Evolutionary conservation across 805 yeast genomes (phyloP), one percentile per base, ranked within the genome.

Genomic region (Blastobotrys robertii): DNA sequence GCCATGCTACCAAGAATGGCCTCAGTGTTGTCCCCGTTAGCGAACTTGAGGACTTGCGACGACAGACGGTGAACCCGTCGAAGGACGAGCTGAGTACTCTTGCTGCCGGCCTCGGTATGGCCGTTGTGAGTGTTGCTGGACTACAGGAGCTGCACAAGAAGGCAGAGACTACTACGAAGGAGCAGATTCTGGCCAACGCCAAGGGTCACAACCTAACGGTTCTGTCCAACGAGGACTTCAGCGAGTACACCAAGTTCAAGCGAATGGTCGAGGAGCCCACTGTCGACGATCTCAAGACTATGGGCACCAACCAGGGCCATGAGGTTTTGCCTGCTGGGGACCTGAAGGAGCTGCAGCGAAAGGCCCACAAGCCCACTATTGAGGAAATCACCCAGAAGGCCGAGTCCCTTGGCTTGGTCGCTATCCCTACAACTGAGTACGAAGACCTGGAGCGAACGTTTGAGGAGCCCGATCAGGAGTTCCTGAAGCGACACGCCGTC

Each of bases 41-140:
- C n/a, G 54, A 38, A 41, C 37, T 50, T 9, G 43, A 48, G 11
- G 43, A 36, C 7, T 32, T 43, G 50, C 29, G 39, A 46, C 19
- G 45, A 41, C 38, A 46, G 42, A 44, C 42, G 2, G 13, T 34
- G 14, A 46, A 45, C 15, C 54, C 63, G 5, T 48, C 60, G 1
- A 54, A 54, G 45, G 40, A 46, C 6, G 62, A 58, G 16, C 43
- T 65, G 19, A 60, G 53, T 30, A 40, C 51, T 3, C 55, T 48
- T 36, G 62, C 66, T 8, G 47, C 45, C 13, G 55, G 50, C 37
- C 43, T 58, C 8, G 64, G 62, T 5, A 55, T 59, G n/a, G 53
- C 50, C 4, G 46, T 62, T 15, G 36, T 67, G 5, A 44, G 66
- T 1, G 52, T 57, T 31, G 63, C 56, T 12, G 68, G 64, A 31